Conservation (phyloP, 257 asterid genomes). For the Ehretia macrophylla region DNA sequence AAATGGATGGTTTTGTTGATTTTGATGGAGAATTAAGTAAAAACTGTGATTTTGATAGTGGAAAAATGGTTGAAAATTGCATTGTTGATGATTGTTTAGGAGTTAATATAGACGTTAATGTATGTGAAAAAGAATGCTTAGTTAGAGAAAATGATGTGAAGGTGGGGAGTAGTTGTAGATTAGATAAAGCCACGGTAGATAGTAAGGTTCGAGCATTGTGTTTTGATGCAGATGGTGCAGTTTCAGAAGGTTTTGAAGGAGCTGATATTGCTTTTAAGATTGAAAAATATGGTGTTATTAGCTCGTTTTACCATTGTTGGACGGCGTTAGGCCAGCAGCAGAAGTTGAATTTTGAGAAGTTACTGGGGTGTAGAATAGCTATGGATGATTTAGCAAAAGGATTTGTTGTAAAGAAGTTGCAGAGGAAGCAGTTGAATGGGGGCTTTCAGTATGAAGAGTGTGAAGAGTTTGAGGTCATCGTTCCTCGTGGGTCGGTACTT, state of each 20-base stretch:
- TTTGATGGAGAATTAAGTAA: conserved; percentile 6
- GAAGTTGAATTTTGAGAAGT: conserved; percentile 26
- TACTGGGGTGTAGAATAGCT: conserved; percentile 28
- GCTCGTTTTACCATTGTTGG: conserved; percentile 13
- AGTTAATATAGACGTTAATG: background rate
- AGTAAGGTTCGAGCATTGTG: background rate
- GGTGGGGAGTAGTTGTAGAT: background rate
- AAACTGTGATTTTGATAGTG: conserved; percentile 8
- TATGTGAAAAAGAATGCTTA: background rate
- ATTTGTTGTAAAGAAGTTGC: conserved; percentile 48
- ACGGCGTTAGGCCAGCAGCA: conserved; percentile 9
- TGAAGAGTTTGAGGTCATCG: conserved; percentile 50
- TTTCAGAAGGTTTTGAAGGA: conserved; percentile 11
- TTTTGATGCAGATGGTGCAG: background rate
- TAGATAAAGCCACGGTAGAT: background rate
- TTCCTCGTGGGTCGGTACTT: conserved; percentile 68
- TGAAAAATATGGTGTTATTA: conserved; percentile 45
- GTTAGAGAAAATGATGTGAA: conserved; percentile 1
- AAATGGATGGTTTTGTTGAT: background rate
- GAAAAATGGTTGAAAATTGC: conserved; percentile 4
- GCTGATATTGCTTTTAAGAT: conserved; percentile 30
- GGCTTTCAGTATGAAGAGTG: conserved; percentile 26
- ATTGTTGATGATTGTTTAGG: background rate
- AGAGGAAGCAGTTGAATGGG: conserved; percentile 28
- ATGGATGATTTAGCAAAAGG: conserved; percentile 35